These are phyloP conservation scores for Heimioporus retisporus DNA, from an alignment of 1,284 basidiomycete species.

Conservation along the genomic window DNA sequence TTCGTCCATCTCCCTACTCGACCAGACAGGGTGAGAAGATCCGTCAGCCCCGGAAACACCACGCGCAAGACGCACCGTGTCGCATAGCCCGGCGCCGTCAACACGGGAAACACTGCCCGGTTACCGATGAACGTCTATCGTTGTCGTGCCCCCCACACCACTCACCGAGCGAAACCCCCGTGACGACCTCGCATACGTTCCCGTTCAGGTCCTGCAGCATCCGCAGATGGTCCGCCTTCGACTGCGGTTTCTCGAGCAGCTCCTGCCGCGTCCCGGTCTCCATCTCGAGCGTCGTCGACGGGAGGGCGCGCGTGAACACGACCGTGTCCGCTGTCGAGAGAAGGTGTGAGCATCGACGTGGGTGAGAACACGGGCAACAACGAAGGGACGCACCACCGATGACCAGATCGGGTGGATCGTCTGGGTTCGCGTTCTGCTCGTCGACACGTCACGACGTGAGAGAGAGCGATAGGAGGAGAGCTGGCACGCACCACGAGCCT, in stretches of 20 bases:
- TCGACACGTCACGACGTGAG: background rate
- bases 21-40: too few relatives aligned
- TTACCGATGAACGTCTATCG: background rate
- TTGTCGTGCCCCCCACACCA: too few relatives aligned
- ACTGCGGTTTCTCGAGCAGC: conserved; percentile 90
- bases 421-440: conserved; percentile 68
- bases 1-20: conserved; percentile 84
- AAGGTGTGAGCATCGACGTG: too few relatives aligned
- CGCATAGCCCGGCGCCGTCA: conserved; percentile 89
- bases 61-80: conserved; percentile 63
- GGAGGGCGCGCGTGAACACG: conserved; percentile 83
- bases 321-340: conserved; percentile 84
- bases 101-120: conserved; percentile 78
- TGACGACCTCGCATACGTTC: conserved; percentile 90
- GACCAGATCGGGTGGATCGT: conserved; percentile 93
- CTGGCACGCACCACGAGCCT: conserved; percentile 73
- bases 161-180: conserved; percentile 83
- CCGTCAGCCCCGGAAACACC: too few relatives aligned
- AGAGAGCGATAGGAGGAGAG: too few relatives aligned
- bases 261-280: conserved; percentile 65
- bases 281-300: conserved; percentile 61
- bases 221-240: conserved; percentile 86
- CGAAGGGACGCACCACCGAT: conserved; percentile 73
- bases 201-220: conserved; percentile 94
- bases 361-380: too few relatives aligned